A percentile compares a stretch with the other conserved stretches of the same genome.
Conservation (phyloP, 2,329 filamentous ascomycete genomes). For the Ophiostoma tasmaniense region DNA sequence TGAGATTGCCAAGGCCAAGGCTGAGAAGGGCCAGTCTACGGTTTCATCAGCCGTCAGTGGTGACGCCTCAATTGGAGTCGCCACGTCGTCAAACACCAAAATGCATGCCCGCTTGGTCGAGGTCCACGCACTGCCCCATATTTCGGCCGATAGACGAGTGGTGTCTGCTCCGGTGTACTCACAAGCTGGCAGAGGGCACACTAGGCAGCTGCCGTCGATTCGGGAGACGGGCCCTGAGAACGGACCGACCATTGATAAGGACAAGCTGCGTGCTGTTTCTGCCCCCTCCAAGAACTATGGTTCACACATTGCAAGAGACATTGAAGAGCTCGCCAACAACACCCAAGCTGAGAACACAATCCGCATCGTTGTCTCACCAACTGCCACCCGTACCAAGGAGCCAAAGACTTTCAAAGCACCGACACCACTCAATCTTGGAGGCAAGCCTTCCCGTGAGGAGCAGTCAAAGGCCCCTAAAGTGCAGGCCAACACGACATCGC, state of each 20-base stretch:
- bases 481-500: not conserved
- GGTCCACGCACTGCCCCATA: not conserved
- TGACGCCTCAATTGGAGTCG: not conserved
- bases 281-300: constrained; percentile 31
- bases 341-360: constrained; percentile 19
- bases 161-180: constrained; percentile 44
- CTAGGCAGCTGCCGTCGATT: constrained; percentile 38
- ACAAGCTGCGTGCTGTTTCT: constrained; percentile 39
- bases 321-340: constrained; percentile 11
- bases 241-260: constrained; percentile 19
- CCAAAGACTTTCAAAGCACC: not conserved
- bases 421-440: constrained; percentile 11
- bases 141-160: constrained; percentile 34
- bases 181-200: constrained; percentile 31
- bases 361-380: constrained; percentile 20
- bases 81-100: constrained; percentile 10
- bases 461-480: not conserved
- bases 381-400: constrained; percentile 8
- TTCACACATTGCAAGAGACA: constrained; percentile 17
- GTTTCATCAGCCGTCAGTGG: not conserved
- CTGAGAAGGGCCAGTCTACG: not conserved
- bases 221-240: constrained; percentile 33
- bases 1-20: constrained; percentile 22
- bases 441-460: constrained; percentile 9
- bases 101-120: constrained; percentile 8